phyloP scores from a whole-genome alignment of 179 eudicot genomes.

The Beta lomatogona region DNA sequence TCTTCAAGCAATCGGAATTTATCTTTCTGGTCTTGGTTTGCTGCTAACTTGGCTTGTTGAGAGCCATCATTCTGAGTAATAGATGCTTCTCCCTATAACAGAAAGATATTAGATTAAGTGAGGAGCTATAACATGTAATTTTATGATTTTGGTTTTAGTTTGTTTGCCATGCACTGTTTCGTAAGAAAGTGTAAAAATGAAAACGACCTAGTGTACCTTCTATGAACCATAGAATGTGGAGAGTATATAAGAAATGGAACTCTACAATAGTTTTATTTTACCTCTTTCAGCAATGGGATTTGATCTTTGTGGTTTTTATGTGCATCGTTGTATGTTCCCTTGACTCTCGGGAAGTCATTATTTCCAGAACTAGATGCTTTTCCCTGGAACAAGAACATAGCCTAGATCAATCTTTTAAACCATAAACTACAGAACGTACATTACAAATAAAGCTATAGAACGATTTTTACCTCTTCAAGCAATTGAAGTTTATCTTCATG shows the following conservation, averaged over 20 bases:
- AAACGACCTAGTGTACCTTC: too few species aligned
- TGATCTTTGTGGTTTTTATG: not conserved
- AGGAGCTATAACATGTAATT: not conserved
- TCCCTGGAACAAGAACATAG: not conserved
- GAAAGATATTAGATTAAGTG: not conserved
- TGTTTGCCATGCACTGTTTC: too few species aligned
- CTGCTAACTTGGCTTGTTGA: not conserved
- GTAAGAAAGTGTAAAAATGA: too few species aligned
- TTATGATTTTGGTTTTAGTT: too few species aligned
- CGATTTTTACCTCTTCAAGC: slow-evolving; percentile 11
- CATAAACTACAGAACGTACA: too few species aligned
- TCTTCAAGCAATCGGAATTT: not conserved
- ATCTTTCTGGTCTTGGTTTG: not conserved
- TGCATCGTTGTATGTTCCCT: not conserved
- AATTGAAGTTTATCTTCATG: too few species aligned
- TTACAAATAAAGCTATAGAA: not conserved
- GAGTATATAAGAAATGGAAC: too few species aligned
- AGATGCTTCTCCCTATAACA: slow-evolving; percentile 1
- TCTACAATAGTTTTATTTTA: too few species aligned
- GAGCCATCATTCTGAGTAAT: not conserved
- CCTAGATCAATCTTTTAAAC: too few species aligned
- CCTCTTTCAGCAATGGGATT: not conserved
- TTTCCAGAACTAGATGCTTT: not conserved
- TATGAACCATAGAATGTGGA: too few species aligned
- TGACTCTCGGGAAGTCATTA: not conserved